Base-by-base conservation (phyloP, 106 monocot genomes). In the Dioscorea dumetorum region DNA sequence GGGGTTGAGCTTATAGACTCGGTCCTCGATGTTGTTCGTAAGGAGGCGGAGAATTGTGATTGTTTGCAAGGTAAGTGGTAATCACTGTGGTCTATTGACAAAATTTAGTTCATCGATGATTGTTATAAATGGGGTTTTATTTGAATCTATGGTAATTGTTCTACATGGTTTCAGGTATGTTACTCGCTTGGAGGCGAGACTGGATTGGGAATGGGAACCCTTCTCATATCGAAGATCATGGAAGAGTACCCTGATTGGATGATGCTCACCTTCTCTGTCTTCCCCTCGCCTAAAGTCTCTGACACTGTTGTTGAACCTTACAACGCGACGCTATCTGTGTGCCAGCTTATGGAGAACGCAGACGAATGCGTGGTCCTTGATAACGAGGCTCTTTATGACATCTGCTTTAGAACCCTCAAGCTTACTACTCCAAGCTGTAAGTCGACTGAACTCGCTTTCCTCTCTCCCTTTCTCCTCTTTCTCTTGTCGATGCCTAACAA, bases 341-440 rank as follows among this genome's bases (percentile, higher is more conserved):
- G 66, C 60, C 77, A 77, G 65, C 77, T 77, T 4, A 71, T 77
- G 5, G 77, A 77, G 71, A 77, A 77, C 22, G 77, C 77, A 0
- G 71, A 77, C 21, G 77, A 71, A 13, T 77, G 77, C 71, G 71
- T 77, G 77, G 77, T 77, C 32, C 71, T 77, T 8, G 77, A 77
- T n/a, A 71, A 77, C 24, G 71, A 77, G 24, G 77, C 71, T 51
- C 70, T 77, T 15, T 77, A 71, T 18, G 71, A 77, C 60, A 77
- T 77, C 71, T 77, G 77, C 60, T 80, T 80, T 59, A 24, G 79
- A 10, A 80, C 74, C 53, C 79, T 80, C 31, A 74, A 80, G 64
- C 74, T 80, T 31, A 41, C 70, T 10, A 74, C 79, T 6, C 79
- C 79, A 2, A 74, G 70, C 70, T 80, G 79, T 80, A 70, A 65